A percentile compares a stretch with the other conserved stretches of the same genome.
Evolutionary conservation across 176 grass and related monocot species (phyloP).

Genomic region (Cocos nucifera): DNA sequence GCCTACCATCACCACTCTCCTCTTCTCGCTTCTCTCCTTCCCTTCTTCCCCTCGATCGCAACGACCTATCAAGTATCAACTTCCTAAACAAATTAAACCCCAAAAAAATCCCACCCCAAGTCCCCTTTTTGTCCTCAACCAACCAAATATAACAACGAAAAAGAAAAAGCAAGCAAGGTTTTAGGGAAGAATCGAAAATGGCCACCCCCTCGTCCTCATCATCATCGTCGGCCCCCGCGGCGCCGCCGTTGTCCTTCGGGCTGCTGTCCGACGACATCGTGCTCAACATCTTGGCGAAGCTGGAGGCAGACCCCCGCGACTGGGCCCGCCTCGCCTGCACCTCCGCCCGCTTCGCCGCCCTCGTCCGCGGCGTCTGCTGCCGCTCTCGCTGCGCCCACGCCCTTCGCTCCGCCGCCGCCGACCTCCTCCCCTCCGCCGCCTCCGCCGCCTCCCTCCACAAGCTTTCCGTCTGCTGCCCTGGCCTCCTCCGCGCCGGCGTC

Average conservation of each 20-base stretch:
- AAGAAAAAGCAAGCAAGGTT: too few species aligned
- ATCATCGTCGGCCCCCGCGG: not conserved
- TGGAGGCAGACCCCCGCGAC: constrained; percentile 58
- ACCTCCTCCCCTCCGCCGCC: not conserved
- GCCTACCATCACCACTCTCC: too few species aligned
- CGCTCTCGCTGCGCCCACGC: constrained; percentile 32
- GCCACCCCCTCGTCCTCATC: too few species aligned
- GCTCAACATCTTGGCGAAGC: constrained; percentile 56
- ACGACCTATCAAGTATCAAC: too few species aligned
- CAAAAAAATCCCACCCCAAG: too few species aligned
- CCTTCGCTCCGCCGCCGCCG: constrained; percentile 27
- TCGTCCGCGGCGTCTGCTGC: constrained; percentile 42
- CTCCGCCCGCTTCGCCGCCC: constrained; percentile 46
- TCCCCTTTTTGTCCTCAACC: too few species aligned
- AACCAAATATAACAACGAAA: too few species aligned
- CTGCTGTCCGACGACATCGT: constrained; percentile 69
- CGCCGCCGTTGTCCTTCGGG: constrained; percentile 5
- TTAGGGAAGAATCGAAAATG: too few species aligned
- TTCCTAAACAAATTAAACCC: too few species aligned
- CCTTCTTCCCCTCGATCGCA: too few species aligned
- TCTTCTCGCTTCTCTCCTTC: too few species aligned
- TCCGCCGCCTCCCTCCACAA: constrained; percentile 60
- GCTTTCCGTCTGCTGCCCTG: constrained; percentile 90
- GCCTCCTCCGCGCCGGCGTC: constrained; percentile 59
- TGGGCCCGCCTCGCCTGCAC: constrained; percentile 69